phyloP scores from a whole-genome alignment of 139 green algal genomes.

The Chlamydomonas applanata region DNA sequence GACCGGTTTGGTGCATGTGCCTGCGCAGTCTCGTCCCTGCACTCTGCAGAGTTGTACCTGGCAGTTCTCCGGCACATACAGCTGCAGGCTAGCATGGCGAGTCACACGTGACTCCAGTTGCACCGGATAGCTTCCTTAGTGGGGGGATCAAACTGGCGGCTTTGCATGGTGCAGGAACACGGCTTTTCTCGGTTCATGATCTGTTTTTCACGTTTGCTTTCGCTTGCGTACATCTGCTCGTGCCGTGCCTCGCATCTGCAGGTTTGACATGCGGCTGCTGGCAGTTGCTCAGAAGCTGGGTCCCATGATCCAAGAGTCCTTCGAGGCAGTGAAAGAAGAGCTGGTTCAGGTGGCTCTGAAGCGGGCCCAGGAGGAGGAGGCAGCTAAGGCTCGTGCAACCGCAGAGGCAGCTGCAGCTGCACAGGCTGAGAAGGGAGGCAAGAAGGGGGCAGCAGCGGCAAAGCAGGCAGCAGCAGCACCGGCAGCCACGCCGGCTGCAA shows the following conservation, averaged over 20 bases:
- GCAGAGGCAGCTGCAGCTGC: neutral
- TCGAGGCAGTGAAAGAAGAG: slow-evolving; percentile 28
- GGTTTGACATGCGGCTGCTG: slow-evolving; percentile 52
- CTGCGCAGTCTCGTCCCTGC: too few relatives aligned
- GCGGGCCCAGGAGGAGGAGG: slow-evolving; percentile 5
- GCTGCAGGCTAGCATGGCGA: too few relatives aligned
- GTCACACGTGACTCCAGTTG: too few relatives aligned
- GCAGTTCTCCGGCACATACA: too few relatives aligned
- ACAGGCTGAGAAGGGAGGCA: neutral
- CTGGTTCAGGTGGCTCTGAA: slow-evolving; percentile 18
- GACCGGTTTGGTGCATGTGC: too few relatives aligned
- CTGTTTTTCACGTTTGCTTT: too few relatives aligned
- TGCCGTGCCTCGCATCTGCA: neutral
- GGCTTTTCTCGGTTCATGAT: too few relatives aligned
- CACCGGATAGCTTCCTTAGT: too few relatives aligned
- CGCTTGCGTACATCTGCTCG: neutral
- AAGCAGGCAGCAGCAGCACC: neutral
- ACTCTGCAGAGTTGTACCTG: too few relatives aligned
- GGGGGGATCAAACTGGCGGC: too few relatives aligned
- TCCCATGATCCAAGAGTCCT: slow-evolving; percentile 35
- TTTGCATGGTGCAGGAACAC: too few relatives aligned
- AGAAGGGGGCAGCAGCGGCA: neutral
- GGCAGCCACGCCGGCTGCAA: neutral
- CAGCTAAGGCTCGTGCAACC: slow-evolving; percentile 5
- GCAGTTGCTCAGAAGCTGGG: slow-evolving; percentile 43